Base-by-base conservation (phyloP, 139 green algal species). In the Chlamydomonas eustigma region DNA sequence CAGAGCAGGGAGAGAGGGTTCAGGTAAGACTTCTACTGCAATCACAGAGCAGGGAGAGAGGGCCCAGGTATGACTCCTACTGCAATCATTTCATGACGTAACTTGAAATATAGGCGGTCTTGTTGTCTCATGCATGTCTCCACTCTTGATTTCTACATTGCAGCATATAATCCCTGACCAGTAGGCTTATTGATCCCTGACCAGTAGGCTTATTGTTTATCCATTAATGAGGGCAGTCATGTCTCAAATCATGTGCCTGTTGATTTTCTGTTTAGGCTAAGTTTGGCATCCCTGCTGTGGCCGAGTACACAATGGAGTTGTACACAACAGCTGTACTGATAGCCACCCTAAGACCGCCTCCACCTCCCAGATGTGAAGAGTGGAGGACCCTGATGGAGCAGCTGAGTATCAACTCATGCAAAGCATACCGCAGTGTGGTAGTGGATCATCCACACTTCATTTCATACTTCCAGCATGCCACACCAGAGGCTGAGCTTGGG, bases 221-320 rank as follows among this genome's bases (percentile, higher is more conserved):
- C n/a, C n/a, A n/a, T n/a, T n/a, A n/a, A n/a, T n/a, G n/a, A n/a
- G n/a, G n/a, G n/a, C n/a, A n/a, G n/a, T n/a, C n/a, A n/a, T n/a
- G n/a, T n/a, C n/a, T n/a, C n/a, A n/a, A n/a, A n/a, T n/a, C n/a
- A n/a, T n/a, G n/a, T n/a, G n/a, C n/a, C n/a, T 70, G 63, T 31
- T 96, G 58, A 28, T 58, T 58, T 58, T 58, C 90, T n/a, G n/a
- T n/a, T n/a, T n/a, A 98, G 84, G 86, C 91, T 75, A 97, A 97
- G 86, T 98, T 98, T 85, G 94, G 94, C 33, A 90, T 94, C 68
- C 82, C 86, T n/a, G 82, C 84, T 2, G 88, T 98, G 58, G 95
- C 94, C 22, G 76, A 90, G 68, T 83, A 88, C 64, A 89, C 93
- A 82, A 80, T 98, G 78, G 92, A 98, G 83, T 87, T 94, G 52